These are phyloP conservation scores for Plasmodium gonderi DNA, from an alignment of 169 alveolate species.

Conservation along the genomic window DNA sequence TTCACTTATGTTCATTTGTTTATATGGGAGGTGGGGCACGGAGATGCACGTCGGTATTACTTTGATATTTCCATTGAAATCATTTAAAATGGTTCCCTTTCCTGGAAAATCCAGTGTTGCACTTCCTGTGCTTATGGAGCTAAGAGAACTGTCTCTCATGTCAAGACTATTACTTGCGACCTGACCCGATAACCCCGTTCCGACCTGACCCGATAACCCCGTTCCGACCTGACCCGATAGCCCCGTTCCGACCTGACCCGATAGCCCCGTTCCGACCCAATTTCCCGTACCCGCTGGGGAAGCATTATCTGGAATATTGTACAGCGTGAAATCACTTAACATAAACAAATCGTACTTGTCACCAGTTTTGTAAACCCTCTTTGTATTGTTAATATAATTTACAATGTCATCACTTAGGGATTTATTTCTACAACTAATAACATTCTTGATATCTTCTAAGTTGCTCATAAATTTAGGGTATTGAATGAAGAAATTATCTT, in stretches of 20 bases:
- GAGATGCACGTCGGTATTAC: neutral
- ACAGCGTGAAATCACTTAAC: neutral
- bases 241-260: no score
- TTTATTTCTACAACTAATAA: slow-evolving; percentile 13
- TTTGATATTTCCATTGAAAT: slow-evolving; percentile 29
- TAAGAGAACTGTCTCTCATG: no score
- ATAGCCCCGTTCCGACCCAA: no score
- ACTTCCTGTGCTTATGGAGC: neutral
- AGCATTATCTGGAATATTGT: slow-evolving; percentile 5
- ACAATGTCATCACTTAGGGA: slow-evolving; percentile 47
- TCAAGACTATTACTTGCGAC: no score
- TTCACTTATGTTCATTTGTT: neutral
- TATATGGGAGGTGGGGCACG: neutral
- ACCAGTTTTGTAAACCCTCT: slow-evolving; percentile 18
- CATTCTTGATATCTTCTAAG: slow-evolving; percentile 2
- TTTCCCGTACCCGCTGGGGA: no score
- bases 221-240: no score
- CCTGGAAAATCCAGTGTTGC: neutral
- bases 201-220: no score
- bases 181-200: no score
- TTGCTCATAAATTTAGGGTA: slow-evolving; percentile 7
- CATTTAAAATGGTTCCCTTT: slow-evolving; percentile 39
- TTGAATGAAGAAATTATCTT: slow-evolving; percentile 12
- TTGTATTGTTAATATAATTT: slow-evolving; percentile 35
- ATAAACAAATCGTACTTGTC: slow-evolving; percentile 13